Conservation (phyloP, 371 early-diverging fungal genomes). For the Caulochytrium protostelioides region DNA sequence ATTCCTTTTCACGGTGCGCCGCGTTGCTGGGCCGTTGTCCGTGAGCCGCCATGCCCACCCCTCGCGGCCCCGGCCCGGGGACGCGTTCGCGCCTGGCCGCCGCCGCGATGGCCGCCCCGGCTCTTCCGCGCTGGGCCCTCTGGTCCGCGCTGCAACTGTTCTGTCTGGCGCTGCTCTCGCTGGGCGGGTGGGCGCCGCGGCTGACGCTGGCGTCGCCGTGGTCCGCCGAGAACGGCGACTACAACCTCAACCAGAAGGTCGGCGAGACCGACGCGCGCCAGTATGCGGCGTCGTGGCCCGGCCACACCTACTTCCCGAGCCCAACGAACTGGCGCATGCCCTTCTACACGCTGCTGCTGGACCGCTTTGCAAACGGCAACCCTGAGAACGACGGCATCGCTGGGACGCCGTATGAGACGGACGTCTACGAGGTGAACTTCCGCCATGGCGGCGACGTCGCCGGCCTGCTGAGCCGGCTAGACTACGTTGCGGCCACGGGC, state of each 20-base stretch:
- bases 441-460: conserved; percentile 1
- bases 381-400: background rate
- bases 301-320: background rate
- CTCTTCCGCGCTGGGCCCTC: too few species aligned
- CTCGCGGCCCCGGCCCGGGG: too few species aligned
- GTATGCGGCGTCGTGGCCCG: background rate
- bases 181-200: too few species aligned
- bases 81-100: too few species aligned
- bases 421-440: background rate
- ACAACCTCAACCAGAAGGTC: background rate
- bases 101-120: too few species aligned
- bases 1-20: too few species aligned
- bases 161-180: too few species aligned
- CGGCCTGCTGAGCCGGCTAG: background rate
- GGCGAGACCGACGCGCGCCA: background rate
- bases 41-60: too few species aligned
- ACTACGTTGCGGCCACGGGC: background rate
- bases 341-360: conserved; percentile 1
- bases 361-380: background rate
- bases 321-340: conserved; percentile 2
- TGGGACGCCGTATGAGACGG: background rate
- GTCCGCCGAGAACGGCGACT: background rate
- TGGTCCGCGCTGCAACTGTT: too few species aligned
- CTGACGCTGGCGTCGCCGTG: too few species aligned
- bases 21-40: too few species aligned